Conservation (phyloP, 306 rosid genomes). For the Dryas alaskensis region DNA sequence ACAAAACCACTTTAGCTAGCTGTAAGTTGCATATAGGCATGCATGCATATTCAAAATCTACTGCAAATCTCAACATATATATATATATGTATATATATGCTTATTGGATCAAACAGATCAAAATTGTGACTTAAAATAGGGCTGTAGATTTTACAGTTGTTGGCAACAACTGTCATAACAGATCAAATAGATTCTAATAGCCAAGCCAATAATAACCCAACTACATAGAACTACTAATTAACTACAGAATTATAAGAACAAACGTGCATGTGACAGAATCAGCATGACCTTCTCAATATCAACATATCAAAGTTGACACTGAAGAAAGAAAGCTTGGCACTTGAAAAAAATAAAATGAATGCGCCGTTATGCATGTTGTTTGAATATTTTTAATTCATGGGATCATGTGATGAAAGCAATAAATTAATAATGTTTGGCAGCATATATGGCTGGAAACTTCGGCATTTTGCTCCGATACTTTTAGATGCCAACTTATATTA, state of each 20-base stretch:
- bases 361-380: constrained; percentile 26
- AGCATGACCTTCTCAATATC: constrained; percentile 26
- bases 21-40: constrained; percentile 6
- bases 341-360: constrained; percentile 11
- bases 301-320: constrained; percentile 24
- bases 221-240: background rate
- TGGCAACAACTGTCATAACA: constrained; percentile 24
- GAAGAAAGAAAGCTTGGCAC: background rate
- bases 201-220: constrained; percentile 17
- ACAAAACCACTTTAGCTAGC: background rate
- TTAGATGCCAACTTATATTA: constrained; percentile 47
- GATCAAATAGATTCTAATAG: constrained; percentile 16
- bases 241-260: background rate
- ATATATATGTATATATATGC: too few relatives aligned
- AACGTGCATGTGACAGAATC: constrained; percentile 51
- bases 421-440: constrained; percentile 19
- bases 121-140: too few relatives aligned
- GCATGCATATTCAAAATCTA: background rate
- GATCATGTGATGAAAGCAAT: constrained; percentile 51
- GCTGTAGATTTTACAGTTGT: constrained; percentile 5
- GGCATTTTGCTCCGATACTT: constrained; percentile 52
- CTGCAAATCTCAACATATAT: background rate
- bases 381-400: constrained; percentile 23
- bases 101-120: background rate
- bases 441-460: constrained; percentile 30